Percentiles rank a stretch among this genome's conserved stretches.
These are phyloP conservation scores for Heimioporus sp. DNA, from an alignment of 768 basidiomycete species.

Conservation along the genomic window DNA sequence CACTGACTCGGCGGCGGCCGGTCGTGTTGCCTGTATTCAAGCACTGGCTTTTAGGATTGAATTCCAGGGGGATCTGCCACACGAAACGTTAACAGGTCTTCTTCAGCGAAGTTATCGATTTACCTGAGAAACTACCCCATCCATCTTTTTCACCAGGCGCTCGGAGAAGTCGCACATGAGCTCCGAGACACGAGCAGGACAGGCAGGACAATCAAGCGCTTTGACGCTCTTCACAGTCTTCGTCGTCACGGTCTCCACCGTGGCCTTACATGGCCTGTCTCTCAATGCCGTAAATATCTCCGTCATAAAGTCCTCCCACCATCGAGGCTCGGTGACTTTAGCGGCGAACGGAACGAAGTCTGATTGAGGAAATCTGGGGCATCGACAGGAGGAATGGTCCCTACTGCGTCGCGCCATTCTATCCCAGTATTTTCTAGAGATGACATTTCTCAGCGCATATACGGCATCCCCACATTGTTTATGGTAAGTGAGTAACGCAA, in stretches of 20 bases:
- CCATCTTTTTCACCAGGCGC: constrained; percentile 10
- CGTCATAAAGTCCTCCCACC: constrained; percentile 25
- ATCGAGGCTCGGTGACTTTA: constrained; percentile 8
- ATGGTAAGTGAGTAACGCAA: constrained; percentile 23
- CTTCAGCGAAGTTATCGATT: neutral
- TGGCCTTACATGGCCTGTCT: constrained; percentile 18
- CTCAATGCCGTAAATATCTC: constrained; percentile 4
- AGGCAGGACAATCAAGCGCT: neutral
- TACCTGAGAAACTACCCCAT: constrained; percentile 13
- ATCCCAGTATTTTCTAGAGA: neutral
- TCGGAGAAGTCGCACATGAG: constrained; percentile 15
- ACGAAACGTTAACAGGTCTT: neutral
- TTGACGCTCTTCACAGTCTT: constrained; percentile 1
- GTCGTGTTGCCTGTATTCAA: too few species aligned
- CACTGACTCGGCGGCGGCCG: too few species aligned
- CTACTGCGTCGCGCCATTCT: neutral
- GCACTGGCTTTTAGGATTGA: neutral
- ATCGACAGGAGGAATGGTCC: neutral
- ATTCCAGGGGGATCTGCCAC: constrained; percentile 3
- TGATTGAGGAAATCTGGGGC: neutral
- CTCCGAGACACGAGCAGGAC: neutral
- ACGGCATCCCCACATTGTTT: constrained; percentile 13
- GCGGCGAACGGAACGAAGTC: too few species aligned
- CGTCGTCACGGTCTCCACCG: neutral
- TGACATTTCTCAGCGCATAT: neutral